phyloP scores from a whole-genome alignment of 228 moss, liverwort and hornwort species.

The Sphagnum fallax region DNA sequence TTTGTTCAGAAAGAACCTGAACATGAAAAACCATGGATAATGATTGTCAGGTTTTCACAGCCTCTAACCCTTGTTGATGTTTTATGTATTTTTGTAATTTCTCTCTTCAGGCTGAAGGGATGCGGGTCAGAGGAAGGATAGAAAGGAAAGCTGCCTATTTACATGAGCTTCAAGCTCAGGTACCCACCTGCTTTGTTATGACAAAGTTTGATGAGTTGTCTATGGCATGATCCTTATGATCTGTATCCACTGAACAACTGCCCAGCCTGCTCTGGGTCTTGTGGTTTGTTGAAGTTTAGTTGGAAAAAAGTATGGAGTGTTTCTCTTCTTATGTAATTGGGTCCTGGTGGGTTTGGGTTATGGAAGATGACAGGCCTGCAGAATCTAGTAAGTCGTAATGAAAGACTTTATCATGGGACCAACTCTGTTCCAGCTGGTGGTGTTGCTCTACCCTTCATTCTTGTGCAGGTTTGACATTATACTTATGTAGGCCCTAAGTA shows the following conservation, averaged over 20 bases:
- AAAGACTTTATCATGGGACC: constrained; percentile 68
- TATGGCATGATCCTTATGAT: no score
- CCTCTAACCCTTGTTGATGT: no score
- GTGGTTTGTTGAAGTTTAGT: no score
- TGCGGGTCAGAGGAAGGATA: constrained; percentile 64
- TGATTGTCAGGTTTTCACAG: no score
- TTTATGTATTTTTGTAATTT: no score
- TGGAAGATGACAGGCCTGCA: constrained; percentile 74
- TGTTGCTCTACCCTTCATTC: constrained; percentile 96
- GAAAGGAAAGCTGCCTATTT: constrained; percentile 85
- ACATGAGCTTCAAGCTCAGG: constrained; percentile 94
- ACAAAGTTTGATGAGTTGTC: no score
- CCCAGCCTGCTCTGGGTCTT: no score
- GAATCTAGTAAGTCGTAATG: constrained; percentile 83
- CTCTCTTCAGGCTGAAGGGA: constrained; percentile 66
- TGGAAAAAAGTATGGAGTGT: no score
- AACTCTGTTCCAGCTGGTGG: constrained; percentile 80
- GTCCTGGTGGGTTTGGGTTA: neutral
- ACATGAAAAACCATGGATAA: neutral
- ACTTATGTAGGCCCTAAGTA: no score
- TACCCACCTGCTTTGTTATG: constrained; percentile 4
- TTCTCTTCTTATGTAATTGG: no score
- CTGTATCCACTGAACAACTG: no score
- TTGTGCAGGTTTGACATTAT: constrained; percentile 61
- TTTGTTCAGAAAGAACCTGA: neutral